Evolutionary conservation across 2,329 filamentous ascomycete genomes (phyloP).

Genomic region (Lecanoromycetidae sp.): DNA sequence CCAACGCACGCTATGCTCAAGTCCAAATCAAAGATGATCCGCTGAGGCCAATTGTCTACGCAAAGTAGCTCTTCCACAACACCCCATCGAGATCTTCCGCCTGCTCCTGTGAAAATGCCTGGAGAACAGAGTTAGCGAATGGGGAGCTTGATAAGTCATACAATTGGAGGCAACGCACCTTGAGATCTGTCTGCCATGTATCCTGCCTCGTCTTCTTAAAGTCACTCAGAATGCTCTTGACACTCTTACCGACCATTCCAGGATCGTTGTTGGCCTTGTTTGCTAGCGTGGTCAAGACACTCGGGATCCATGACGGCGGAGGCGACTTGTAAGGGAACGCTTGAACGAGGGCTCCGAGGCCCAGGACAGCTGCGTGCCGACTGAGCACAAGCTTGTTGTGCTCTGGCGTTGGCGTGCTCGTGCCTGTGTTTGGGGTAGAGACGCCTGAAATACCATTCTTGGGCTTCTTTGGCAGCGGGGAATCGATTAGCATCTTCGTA

Average conservation of each 20-base stretch:
- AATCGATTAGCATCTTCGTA: constrained; percentile 61
- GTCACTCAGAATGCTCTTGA: constrained; percentile 84
- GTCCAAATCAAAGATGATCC: neutral
- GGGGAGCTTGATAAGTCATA: neutral
- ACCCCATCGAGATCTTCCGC: constrained; percentile 92
- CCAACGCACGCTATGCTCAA: neutral
- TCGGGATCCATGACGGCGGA: constrained; percentile 86
- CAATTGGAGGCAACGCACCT: constrained; percentile 49
- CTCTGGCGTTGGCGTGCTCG: constrained; percentile 39
- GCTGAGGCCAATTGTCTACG: constrained; percentile 36
- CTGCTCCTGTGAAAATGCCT: constrained; percentile 81
- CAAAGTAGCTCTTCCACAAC: constrained; percentile 99
- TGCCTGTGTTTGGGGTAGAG: constrained; percentile 33
- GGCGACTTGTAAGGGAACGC: constrained; percentile 94
- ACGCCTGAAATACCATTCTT: constrained; percentile 24
- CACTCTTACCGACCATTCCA: constrained; percentile 87
- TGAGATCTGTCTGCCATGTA: constrained; percentile 95
- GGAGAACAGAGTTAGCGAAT: constrained; percentile 20
- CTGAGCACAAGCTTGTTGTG: constrained; percentile 64
- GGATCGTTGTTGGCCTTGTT: constrained; percentile 76
- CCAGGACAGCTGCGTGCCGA: constrained; percentile 82
- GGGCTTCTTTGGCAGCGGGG: constrained; percentile 68
- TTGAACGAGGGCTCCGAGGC: constrained; percentile 79
- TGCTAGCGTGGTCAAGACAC: constrained; percentile 75
- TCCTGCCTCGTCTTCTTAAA: constrained; percentile 99